phyloP scores from a whole-genome alignment of 2,329 filamentous ascomycete species.

The Fusarium sp. region DNA sequence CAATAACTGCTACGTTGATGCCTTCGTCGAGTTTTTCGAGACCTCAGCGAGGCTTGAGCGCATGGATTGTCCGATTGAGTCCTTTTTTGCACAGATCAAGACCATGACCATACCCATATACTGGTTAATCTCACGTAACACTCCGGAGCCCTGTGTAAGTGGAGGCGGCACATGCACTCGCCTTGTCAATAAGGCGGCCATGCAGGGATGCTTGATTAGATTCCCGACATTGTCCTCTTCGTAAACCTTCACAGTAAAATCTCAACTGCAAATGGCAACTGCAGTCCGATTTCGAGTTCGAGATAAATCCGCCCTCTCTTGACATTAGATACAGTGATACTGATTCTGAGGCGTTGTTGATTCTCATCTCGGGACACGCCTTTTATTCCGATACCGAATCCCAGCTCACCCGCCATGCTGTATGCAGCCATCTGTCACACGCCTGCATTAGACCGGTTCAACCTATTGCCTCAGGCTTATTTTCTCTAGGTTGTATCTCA shows the following conservation, averaged over 20 bases:
- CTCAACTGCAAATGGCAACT: background rate
- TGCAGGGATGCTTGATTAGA: constrained; percentile 9
- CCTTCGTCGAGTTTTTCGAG: constrained; percentile 5
- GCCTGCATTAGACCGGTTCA: constrained; percentile 13
- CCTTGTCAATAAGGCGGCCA: background rate
- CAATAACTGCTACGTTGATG: constrained; percentile 9
- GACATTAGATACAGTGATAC: background rate
- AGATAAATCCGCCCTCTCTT: background rate
- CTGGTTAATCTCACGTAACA: constrained; percentile 7
- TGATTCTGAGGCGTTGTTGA: constrained; percentile 2
- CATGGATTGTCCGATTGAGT: background rate
- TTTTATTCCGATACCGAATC: constrained; percentile 11
- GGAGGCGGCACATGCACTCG: constrained; percentile 3
- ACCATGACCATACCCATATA: background rate
- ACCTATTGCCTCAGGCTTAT: constrained; percentile 28
- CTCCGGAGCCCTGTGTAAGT: background rate
- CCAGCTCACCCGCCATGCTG: constrained; percentile 14
- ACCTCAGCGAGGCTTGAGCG: background rate
- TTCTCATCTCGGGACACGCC: background rate
- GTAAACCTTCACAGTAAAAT: constrained; percentile 1
- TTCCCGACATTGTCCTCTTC: background rate
- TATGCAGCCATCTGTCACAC: constrained; percentile 21
- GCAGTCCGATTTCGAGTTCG: constrained; percentile 5
- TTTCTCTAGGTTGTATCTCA: background rate
- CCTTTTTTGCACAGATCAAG: background rate